Base-by-base conservation (phyloP, 768 basidiomycete species). In the Lyophyllum decastes region DNA sequence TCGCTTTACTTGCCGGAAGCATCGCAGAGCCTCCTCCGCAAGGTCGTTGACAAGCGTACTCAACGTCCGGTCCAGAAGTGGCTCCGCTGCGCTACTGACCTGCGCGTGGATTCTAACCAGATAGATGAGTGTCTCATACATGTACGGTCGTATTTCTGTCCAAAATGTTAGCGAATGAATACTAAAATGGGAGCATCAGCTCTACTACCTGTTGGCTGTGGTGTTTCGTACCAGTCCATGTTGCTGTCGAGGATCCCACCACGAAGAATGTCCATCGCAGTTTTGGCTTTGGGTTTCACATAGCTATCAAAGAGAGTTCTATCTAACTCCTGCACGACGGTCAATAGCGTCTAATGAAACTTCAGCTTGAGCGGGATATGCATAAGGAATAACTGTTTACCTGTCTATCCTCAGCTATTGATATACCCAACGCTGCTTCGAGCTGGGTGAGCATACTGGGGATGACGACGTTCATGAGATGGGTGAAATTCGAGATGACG, bases 151-250 rank as follows among this genome's bases (percentile, higher is more conserved):
- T 58, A 99, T 94, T 74, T 97, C 97, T 81, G 57, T 2, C 8
- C 10, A 1, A 22, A 16, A n/a, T 48, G 1, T 59, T 34, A 58
- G 26, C 7, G 27, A 60, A 10, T 27, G 34, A n/a, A 49, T 2
- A 16, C 16, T 44, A 54, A 51, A 35, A 66, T 82, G 49, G 65
- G 90, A 34, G 19, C 21, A 16, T 44, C 17, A 12, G 22, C 5
- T 25, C 50, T 53, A 65, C 50, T 53, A 65, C 96, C 94, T 61
- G 87, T 90, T 4, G 97, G 97, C 67, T 96, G 94, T 3, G 90
- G 87, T 0, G 92, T 94, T 63, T 94, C 90, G 65, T 88, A 92
- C 97, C 97, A 99, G 68, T 98, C 93, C 82, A 98, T 92, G 30
- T 81, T 76, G 25, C 78, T 78, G 50, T 90, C 83, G 26, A 97